Percentiles rank a stretch among this genome's conserved stretches.
phyloP scores from a whole-genome alignment of 2,329 filamentous ascomycete species.

The Neopestalotiopsis sp. region DNA sequence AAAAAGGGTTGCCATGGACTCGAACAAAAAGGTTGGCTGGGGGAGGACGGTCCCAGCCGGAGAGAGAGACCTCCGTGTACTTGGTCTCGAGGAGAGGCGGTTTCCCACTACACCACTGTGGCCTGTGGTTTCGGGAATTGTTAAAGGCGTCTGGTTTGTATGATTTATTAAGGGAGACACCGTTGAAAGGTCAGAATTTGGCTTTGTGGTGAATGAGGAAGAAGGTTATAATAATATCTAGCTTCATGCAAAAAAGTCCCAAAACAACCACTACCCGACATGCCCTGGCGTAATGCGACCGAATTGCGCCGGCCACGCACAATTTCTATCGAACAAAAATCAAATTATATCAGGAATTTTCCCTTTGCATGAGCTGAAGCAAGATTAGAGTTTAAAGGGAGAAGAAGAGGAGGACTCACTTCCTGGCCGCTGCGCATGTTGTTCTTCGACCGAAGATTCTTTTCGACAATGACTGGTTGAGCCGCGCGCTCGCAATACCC shows the following conservation, averaged over 20 bases:
- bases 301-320: too few relatives aligned
- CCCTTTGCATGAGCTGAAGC: too few relatives aligned
- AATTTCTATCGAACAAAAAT: too few relatives aligned
- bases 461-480: too few relatives aligned
- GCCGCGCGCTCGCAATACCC: too few relatives aligned
- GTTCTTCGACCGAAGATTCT: too few relatives aligned
- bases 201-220: background rate
- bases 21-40: background rate
- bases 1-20: background rate
- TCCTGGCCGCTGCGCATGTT: too few relatives aligned
- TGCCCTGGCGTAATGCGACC: too few relatives aligned
- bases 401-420: too few relatives aligned
- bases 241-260: background rate
- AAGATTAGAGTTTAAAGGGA: too few relatives aligned
- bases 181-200: background rate
- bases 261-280: background rate
- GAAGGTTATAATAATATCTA: background rate
- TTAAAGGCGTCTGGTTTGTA: background rate
- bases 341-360: too few relatives aligned
- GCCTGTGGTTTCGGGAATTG: background rate
- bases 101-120: background rate
- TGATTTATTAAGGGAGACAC: background rate
- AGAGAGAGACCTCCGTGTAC: background rate
- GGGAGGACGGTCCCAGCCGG: background rate
- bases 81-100: background rate